Percentiles rank a stretch among this genome's conserved stretches.
These are phyloP conservation scores for Suillus sp. DNA, from an alignment of 768 basidiomycete genomes.

Conservation along the genomic window DNA sequence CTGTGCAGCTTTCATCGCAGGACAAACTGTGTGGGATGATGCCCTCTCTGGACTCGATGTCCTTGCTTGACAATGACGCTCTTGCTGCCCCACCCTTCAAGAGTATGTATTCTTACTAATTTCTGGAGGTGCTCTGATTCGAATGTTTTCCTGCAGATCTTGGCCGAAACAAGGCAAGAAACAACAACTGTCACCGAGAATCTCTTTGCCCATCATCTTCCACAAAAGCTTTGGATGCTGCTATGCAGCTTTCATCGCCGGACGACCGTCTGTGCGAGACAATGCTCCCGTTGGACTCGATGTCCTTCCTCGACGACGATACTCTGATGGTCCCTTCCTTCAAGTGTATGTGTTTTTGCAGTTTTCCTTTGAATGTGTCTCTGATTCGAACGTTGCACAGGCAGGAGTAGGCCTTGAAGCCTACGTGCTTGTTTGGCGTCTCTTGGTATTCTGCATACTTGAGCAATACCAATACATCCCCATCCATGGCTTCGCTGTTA, in stretches of 20 bases:
- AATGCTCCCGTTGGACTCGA: neutral
- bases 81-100: neutral
- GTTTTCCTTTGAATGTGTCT: neutral
- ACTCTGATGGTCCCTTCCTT: neutral
- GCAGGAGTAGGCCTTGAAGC: neutral
- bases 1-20: slow-evolving; percentile 3
- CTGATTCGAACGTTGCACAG: neutral
- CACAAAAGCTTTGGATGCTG: neutral
- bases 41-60: neutral
- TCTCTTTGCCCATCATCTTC: neutral
- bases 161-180: neutral
- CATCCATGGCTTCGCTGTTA: neutral
- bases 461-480: neutral
- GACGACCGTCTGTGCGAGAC: neutral
- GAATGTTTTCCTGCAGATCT: neutral
- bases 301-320: slow-evolving; percentile 3
- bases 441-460: neutral
- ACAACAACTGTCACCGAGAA: neutral
- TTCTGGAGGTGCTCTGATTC: neutral
- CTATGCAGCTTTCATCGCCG: neutral
- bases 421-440: neutral
- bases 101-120: neutral
- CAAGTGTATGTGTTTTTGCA: neutral
- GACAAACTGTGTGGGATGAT: neutral
- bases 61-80: neutral